Base-by-base conservation (phyloP, 495 filamentous ascomycete genomes). In the Lophium mytilinum region DNA sequence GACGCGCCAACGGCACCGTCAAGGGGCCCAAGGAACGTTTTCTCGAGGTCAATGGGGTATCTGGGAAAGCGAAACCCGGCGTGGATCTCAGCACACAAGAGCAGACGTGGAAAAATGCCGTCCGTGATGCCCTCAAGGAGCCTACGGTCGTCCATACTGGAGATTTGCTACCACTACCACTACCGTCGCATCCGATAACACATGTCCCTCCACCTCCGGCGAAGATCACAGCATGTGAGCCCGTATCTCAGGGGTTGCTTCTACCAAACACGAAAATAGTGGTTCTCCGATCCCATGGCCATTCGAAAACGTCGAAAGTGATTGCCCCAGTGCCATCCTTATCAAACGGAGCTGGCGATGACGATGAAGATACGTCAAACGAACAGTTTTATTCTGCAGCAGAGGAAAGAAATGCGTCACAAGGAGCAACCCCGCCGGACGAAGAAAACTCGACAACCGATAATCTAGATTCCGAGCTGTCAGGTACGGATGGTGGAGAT, bases 381-480 rank as follows among this genome's bases (percentile, higher is more conserved):
- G 90, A 96, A 68, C 84, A 88, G 61, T 96, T 94, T 69, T 95
- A 80, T 63, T 94, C 90, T 3, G 90, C 90, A 3, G 81, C 85
- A 6, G 90, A 95, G 66, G 89, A 93, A 55, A 79, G 81, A 21
- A 78, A 5, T 79, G 82, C 55, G 72, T 81, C 51, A 73, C 80
- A 58, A 78, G 82, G 56, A 65, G 64, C 73, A 1, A 73, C 79
- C 12, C 75, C 81, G 12, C 72, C 74, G 3, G 82, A 80, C 35
- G 80, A 84, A 12, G 64, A 80, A 19, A 15, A 48, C 30, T 63
- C 73, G 30, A 58, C 48, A 21, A 62, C 63, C 1, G 69, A 72
- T 47, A 52, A 63, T n/a, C 63, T 70, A n/a, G 68, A 68, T 12
- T 68, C 69, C 1, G 69, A 67, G 49, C 43, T 60, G 1, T 70